phyloP scores from a whole-genome alignment of 2,329 filamentous ascomycete genomes.

The Lachnellula cervina region DNA sequence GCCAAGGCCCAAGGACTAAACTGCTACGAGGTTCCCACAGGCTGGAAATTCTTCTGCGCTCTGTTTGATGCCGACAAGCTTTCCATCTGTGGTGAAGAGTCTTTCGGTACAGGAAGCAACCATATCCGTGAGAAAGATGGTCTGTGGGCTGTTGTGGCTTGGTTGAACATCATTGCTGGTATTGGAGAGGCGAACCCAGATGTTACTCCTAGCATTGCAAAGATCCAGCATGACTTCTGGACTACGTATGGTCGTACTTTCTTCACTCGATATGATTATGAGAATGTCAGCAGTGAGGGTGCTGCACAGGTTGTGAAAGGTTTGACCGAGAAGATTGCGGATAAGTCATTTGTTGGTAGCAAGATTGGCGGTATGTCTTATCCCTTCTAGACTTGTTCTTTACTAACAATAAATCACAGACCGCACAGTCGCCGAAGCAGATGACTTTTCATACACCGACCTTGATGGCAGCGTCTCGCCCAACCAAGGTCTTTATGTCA shows the following conservation, averaged over 20 bases:
- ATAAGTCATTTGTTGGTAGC: constrained; percentile 73
- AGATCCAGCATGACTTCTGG: constrained; percentile 98
- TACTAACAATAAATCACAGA: constrained; percentile 35
- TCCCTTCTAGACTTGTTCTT: constrained; percentile 19
- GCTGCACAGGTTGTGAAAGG: constrained; percentile 85
- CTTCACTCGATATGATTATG: constrained; percentile 99
- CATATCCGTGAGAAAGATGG: constrained; percentile 99
- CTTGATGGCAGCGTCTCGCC: constrained; percentile 94
- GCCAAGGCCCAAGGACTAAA: constrained; percentile 89
- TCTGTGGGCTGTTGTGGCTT: constrained; percentile 93
- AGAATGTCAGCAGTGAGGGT: constrained; percentile 85
- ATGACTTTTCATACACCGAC: constrained; percentile 97
- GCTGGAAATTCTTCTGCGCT: constrained; percentile 99
- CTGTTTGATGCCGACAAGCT: constrained; percentile 92
- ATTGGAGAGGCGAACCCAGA: constrained; percentile 76
- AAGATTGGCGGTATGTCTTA: constrained; percentile 59
- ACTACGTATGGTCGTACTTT: constrained; percentile 92
- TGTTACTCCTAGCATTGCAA: constrained; percentile 84
- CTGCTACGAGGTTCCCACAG: constrained; percentile 95
- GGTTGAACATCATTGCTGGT: constrained; percentile 97
- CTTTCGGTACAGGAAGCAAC: constrained; percentile 95
- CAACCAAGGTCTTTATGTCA: constrained; percentile 93
- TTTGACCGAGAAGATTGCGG: constrained; percentile 71
- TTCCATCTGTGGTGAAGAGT: constrained; percentile 98
- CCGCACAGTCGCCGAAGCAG: constrained; percentile 81